Percentiles rank a stretch among this genome's conserved stretches.
Conservation (phyloP, 176 grass and related monocot genomes). For the Thinopyrum elongatum region DNA sequence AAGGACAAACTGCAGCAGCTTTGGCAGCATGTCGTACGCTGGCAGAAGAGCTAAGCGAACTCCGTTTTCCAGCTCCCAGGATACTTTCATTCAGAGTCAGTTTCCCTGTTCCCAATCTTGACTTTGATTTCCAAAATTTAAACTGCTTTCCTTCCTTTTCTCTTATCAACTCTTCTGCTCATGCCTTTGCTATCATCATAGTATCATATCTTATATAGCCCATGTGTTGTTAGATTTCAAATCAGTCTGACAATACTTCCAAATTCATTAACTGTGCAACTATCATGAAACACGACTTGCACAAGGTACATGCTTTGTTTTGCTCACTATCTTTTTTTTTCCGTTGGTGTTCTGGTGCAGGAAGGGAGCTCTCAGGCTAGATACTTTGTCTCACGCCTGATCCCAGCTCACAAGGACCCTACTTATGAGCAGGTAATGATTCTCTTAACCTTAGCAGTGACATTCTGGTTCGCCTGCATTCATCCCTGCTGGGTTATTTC, state of each 20-base stretch:
- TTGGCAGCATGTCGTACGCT: constrained; percentile 94
- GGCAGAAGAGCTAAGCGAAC: constrained; percentile 85
- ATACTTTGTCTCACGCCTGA: constrained; percentile 95
- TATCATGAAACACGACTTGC: background rate
- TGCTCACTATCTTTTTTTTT: background rate
- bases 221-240: background rate
- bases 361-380: constrained; percentile 95
- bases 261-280: constrained; percentile 1
- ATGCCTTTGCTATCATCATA: background rate
- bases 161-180: constrained; percentile 8
- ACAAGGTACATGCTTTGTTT: constrained; percentile 7
- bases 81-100: constrained; percentile 96
- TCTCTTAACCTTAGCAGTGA: background rate
- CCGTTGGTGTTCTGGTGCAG: constrained; percentile 39
- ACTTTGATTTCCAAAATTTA: background rate
- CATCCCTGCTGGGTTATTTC: background rate
- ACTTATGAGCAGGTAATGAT: constrained; percentile 92
- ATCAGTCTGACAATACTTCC: background rate
- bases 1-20: constrained; percentile 83
- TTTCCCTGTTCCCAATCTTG: constrained; percentile 29
- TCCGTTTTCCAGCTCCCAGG: constrained; percentile 90
- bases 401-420: constrained; percentile 99
- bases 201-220: background rate
- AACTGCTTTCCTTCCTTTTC: background rate
- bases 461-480: constrained; percentile 12